Evolutionary conservation across 768 basidiomycete genomes (phyloP).

Genomic region (Lactarius sp.): DNA sequence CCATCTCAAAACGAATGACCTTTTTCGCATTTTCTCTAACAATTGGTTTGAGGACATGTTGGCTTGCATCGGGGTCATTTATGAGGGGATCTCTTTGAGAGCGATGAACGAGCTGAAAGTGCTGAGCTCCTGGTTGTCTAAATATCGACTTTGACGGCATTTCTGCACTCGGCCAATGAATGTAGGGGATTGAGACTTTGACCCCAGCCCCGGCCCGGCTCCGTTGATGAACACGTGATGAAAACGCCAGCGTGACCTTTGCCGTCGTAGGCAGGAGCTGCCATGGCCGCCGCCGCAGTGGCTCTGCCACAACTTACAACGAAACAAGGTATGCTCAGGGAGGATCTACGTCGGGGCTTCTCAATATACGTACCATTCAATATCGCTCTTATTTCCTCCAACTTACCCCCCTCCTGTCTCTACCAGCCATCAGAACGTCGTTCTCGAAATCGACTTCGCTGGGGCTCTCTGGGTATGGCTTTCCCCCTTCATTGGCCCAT

Average conservation of each 20-base stretch:
- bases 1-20: constrained; percentile 33
- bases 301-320: background rate
- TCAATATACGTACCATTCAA: constrained; percentile 69
- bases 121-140: constrained; percentile 82
- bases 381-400: constrained; percentile 21
- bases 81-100: constrained; percentile 95
- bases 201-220: background rate
- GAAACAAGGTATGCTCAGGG: constrained; percentile 56
- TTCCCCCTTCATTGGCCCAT: constrained; percentile 24
- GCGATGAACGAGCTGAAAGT: constrained; percentile 96
- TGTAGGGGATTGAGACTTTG: too few relatives aligned
- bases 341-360: constrained; percentile 77
- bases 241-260: constrained; percentile 3
- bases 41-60: constrained; percentile 85
- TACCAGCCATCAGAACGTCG: constrained; percentile 96
- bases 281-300: too few relatives aligned
- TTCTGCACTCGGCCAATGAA: background rate
- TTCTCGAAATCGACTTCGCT: constrained; percentile 88
- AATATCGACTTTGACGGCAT: constrained; percentile 87
- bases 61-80: constrained; percentile 84
- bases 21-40: constrained; percentile 68
- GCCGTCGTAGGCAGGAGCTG: background rate
- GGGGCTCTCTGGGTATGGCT: constrained; percentile 74
- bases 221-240: constrained; percentile 6
- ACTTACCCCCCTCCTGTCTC: constrained; percentile 49